Percentiles rank a stretch among this genome's conserved stretches.
phyloP scores from a whole-genome alignment of 2,329 filamentous ascomycete genomes.

The Calonectria pteridis region DNA sequence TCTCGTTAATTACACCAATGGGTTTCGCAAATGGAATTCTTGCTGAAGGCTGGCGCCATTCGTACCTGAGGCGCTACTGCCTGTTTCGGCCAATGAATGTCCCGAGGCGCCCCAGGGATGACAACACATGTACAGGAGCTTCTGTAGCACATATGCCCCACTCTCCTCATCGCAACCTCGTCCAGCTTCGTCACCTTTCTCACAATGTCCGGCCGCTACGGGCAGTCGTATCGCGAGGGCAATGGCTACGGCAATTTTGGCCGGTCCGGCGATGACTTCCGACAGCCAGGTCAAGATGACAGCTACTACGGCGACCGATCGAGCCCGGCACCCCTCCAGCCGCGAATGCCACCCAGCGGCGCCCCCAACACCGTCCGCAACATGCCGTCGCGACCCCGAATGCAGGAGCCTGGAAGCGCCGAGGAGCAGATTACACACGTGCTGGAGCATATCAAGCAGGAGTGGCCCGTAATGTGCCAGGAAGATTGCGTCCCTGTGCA shows the following conservation, averaged over 20 bases:
- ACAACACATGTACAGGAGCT: constrained; percentile 11
- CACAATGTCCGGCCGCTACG: constrained; percentile 66
- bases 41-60: background rate
- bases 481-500: constrained; percentile 93
- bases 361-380: constrained; percentile 42
- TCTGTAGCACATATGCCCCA: constrained; percentile 1
- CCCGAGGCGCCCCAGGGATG: background rate
- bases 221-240: constrained; percentile 54
- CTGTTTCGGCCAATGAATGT: constrained; percentile 9
- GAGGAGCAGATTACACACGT: constrained; percentile 73
- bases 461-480: constrained; percentile 93
- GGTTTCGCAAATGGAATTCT: background rate
- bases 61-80: background rate
- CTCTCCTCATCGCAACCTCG: constrained; percentile 10
- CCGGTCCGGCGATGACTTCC: constrained; percentile 60
- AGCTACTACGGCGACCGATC: constrained; percentile 59
- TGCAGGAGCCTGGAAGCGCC: constrained; percentile 59
- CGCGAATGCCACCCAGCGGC: constrained; percentile 31
- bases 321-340: constrained; percentile 42
- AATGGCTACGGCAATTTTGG: constrained; percentile 61
- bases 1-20: background rate
- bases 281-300: constrained; percentile 48
- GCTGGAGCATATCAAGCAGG: constrained; percentile 84
- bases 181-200: constrained; percentile 31
- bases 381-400: constrained; percentile 52